phyloP scores from a whole-genome alignment of 352 stramenopile species.

The Phytophthora fragariae region DNA sequence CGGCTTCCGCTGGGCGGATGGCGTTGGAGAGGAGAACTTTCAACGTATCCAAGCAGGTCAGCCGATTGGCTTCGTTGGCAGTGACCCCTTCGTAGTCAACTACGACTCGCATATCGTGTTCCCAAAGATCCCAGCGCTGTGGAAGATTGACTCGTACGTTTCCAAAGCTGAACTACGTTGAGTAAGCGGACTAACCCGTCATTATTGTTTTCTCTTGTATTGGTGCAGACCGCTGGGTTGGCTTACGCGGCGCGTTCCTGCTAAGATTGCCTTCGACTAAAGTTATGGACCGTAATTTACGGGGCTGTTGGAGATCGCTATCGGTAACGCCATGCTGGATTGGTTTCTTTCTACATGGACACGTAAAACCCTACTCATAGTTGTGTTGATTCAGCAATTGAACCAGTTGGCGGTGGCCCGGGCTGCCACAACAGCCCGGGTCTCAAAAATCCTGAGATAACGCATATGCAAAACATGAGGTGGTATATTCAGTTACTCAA shows the following conservation, averaged over 20 bases:
- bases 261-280: background rate
- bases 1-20: constrained; percentile 66
- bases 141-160: constrained; percentile 65
- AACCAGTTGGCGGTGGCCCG: too few relatives aligned
- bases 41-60: constrained; percentile 47
- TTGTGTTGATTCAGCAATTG: too few relatives aligned
- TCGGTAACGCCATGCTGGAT: background rate
- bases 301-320: background rate
- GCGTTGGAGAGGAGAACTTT: constrained; percentile 71
- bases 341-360: too few relatives aligned
- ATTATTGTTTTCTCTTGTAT: background rate
- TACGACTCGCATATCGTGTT: constrained; percentile 78
- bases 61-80: constrained; percentile 60
- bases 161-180: background rate
- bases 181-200: background rate
- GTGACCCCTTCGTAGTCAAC: constrained; percentile 52
- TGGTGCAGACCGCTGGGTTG: constrained; percentile 55
- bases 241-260: constrained; percentile 45
- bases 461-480: too few relatives aligned
- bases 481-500: too few relatives aligned
- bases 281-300: background rate
- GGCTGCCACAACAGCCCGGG: too few relatives aligned
- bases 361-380: too few relatives aligned
- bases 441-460: too few relatives aligned
- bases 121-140: constrained; percentile 65